Evolutionary conservation across 176 grass and related monocot species (phyloP).

Genomic region (Raddia distichophylla): DNA sequence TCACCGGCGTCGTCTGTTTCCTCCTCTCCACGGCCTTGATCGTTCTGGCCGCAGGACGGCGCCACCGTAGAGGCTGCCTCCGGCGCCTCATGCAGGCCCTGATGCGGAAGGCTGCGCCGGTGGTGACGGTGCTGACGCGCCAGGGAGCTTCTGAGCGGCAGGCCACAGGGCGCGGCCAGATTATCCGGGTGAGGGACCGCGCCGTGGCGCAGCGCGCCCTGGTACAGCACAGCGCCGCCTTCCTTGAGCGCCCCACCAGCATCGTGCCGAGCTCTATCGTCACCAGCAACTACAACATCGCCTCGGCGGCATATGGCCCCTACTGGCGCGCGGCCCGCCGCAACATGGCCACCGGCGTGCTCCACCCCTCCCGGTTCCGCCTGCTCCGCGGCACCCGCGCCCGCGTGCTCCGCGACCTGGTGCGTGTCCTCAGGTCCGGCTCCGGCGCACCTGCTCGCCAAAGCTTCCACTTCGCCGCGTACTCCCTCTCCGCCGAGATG

Average conservation of each 20-base stretch:
- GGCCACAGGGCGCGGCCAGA: neutral
- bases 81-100: no score
- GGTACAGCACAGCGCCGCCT: neutral
- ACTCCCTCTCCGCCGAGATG: slow-evolving; percentile 2
- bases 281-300: slow-evolving; percentile 11
- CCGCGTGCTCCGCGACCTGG: neutral
- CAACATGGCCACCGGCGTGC: neutral
- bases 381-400: neutral
- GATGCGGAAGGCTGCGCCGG: no score
- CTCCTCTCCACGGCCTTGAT: no score
- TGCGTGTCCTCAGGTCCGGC: neutral
- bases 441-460: neutral
- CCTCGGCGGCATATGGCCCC: neutral
- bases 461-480: slow-evolving; percentile 20
- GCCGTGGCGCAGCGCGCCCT: neutral
- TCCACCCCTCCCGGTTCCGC: neutral
- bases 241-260: neutral
- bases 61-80: no score
- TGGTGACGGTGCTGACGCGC: no score
- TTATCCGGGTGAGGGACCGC: neutral
- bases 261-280: slow-evolving; percentile 8
- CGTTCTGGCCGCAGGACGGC: no score
- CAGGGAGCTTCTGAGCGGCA: neutral
- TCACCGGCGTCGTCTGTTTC: no score
- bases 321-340: slow-evolving; percentile 12